Percentiles rank a stretch among this genome's conserved stretches.
These are phyloP conservation scores for Cytospora paraplurivora DNA, from an alignment of 2,329 filamentous ascomycete genomes.

Conservation along the genomic window DNA sequence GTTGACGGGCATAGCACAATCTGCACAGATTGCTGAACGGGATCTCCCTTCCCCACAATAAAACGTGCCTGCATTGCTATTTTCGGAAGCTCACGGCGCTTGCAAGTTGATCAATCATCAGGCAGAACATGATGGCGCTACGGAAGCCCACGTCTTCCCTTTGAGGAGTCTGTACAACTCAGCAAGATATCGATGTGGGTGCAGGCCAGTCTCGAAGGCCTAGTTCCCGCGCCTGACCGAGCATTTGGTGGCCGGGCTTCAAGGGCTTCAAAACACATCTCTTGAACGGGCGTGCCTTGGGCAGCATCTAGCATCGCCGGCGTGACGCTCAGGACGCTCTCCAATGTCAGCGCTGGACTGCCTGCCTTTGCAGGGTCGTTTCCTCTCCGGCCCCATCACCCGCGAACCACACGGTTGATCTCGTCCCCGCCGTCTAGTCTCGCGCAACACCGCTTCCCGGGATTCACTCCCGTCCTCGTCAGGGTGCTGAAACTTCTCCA, in stretches of 20 bases:
- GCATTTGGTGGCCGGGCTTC: slow-evolving; percentile 10
- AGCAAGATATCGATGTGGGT: slow-evolving; percentile 7
- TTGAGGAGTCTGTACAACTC: slow-evolving; percentile 16
- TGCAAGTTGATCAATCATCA: slow-evolving; percentile 10
- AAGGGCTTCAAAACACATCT: slow-evolving; percentile 23
- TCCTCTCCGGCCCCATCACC: slow-evolving; percentile 10
- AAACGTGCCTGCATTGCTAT: slow-evolving; percentile 25
- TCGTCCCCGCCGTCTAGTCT: neutral
- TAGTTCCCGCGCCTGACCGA: slow-evolving; percentile 21
- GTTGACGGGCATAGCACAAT: slow-evolving; percentile 13
- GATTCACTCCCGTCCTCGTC: slow-evolving; percentile 15
- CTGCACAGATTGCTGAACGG: slow-evolving; percentile 21
- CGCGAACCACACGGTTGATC: slow-evolving; percentile 2
- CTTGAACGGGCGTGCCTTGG: neutral
- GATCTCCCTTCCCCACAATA: slow-evolving; percentile 14
- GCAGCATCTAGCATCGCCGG: slow-evolving; percentile 21
- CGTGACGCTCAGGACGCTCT: slow-evolving; percentile 24
- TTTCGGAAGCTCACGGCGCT: slow-evolving; percentile 22
- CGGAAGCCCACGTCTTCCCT: slow-evolving; percentile 17
- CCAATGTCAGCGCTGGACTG: slow-evolving; percentile 23
- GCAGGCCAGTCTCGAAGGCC: slow-evolving; percentile 17
- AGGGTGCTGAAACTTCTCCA: slow-evolving; percentile 19
- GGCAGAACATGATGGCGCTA: slow-evolving; percentile 14
- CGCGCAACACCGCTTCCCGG: neutral
- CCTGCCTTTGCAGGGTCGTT: slow-evolving; percentile 10